Percentiles rank a stretch among this genome's conserved stretches.
phyloP scores from a whole-genome alignment of 331 rosid species.

The Saraca asoca region DNA sequence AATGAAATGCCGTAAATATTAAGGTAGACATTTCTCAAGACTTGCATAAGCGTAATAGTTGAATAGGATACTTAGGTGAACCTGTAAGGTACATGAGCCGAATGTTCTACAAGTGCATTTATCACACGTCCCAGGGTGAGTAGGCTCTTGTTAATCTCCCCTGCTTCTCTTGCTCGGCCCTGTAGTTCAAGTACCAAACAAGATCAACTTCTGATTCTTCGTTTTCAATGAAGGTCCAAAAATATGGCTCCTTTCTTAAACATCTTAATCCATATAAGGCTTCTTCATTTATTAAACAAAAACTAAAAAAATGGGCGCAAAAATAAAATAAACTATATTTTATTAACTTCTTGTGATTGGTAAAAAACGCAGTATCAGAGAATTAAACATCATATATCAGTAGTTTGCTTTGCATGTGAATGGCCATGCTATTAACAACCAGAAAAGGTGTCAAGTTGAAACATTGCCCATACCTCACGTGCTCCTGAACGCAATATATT shows the following conservation, averaged over 20 bases:
- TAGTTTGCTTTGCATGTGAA: slow-evolving; percentile 1
- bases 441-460: slow-evolving; percentile 18
- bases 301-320: background rate
- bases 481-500: slow-evolving; percentile 95
- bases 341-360: background rate
- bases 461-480: slow-evolving; percentile 66
- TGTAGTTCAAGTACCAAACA: slow-evolving; percentile 38
- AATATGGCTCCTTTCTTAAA: background rate
- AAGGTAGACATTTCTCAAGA: slow-evolving; percentile 10
- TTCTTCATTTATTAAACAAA: background rate
- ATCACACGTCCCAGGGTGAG: slow-evolving; percentile 96
- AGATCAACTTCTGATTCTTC: slow-evolving; percentile 4
- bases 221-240: background rate
- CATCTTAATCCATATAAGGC: background rate
- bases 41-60: slow-evolving; percentile 4
- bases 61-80: slow-evolving; percentile 31
- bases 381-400: slow-evolving; percentile 1
- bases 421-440: slow-evolving; percentile 2
- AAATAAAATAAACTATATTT: background rate
- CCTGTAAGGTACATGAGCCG: slow-evolving; percentile 94
- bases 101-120: slow-evolving; percentile 93
- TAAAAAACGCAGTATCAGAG: background rate
- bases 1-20: slow-evolving; percentile 24
- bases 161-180: slow-evolving; percentile 99
- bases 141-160: slow-evolving; percentile 97